Evolutionary conservation across 1,284 basidiomycete species (phyloP).

Genomic region (Cutaneotrichosporon cutaneum): DNA sequence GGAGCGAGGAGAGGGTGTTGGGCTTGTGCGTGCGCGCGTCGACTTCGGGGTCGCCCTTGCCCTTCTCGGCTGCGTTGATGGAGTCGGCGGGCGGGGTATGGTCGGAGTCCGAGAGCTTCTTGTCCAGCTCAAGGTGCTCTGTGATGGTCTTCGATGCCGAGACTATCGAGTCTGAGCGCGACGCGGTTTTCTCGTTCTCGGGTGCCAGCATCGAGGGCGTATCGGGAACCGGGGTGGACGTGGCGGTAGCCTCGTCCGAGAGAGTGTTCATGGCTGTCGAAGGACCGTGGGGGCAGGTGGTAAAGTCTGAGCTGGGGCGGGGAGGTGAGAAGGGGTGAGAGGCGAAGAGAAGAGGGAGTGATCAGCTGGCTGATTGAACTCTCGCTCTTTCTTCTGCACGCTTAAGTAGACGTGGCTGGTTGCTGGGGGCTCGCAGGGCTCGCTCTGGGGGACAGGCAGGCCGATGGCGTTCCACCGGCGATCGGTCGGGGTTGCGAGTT

Average conservation of each 20-base stretch:
- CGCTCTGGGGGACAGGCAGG: too few relatives aligned
- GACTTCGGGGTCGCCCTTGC: neutral
- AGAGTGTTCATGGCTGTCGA: neutral
- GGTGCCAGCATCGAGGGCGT: neutral
- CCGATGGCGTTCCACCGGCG: too few relatives aligned
- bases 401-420: too few relatives aligned
- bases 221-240: neutral
- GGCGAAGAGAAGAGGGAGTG: too few relatives aligned
- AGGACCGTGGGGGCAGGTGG: neutral
- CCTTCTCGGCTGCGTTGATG: neutral
- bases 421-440: too few relatives aligned
- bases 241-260: neutral
- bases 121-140: neutral
- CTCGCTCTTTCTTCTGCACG: too few relatives aligned
- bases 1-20: conserved; percentile 31
- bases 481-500: too few relatives aligned
- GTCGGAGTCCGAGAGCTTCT: neutral
- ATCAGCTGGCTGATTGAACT: too few relatives aligned
- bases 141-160: neutral
- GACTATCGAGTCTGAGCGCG: neutral
- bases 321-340: too few relatives aligned
- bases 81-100: neutral
- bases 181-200: too few relatives aligned
- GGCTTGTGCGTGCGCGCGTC: neutral
- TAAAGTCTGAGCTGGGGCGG: neutral